These are phyloP conservation scores for Talaromyces sp. DNA, from an alignment of 2,329 filamentous ascomycete species.

Conservation along the genomic window DNA sequence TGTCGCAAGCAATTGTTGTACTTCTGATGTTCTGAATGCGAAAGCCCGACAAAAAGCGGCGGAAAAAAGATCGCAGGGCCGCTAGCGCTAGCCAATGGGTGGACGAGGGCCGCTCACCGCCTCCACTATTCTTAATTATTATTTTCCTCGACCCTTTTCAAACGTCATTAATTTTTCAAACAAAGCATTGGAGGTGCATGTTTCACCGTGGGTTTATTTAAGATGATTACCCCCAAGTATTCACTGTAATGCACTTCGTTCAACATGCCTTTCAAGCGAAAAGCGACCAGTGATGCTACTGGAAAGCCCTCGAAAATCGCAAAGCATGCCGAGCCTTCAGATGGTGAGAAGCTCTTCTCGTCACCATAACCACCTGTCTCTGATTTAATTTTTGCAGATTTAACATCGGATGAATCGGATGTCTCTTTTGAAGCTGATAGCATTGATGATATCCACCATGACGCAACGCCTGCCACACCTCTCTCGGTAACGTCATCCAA, in stretches of 20 bases:
- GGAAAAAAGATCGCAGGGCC: slow-evolving; percentile 8
- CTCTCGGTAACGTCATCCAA: slow-evolving; percentile 44
- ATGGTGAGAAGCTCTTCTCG: slow-evolving; percentile 15
- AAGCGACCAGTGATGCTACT: slow-evolving; percentile 22
- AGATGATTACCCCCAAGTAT: background rate
- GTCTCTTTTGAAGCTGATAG: slow-evolving; percentile 6
- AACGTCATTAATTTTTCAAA: background rate
- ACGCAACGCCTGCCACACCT: slow-evolving; percentile 48
- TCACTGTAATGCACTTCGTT: background rate
- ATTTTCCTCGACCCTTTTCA: slow-evolving; percentile 15
- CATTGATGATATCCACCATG: slow-evolving; percentile 12
- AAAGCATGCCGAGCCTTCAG: slow-evolving; percentile 20
- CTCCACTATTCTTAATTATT: slow-evolving; percentile 25
- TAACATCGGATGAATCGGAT: background rate
- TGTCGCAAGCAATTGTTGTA: background rate
- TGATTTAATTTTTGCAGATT: background rate
- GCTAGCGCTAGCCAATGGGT: slow-evolving; percentile 4
- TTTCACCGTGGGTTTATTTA: background rate
- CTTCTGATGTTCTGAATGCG: background rate
- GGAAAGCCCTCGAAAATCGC: slow-evolving; percentile 27
- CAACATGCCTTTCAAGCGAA: slow-evolving; percentile 33
- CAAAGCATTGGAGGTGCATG: background rate
- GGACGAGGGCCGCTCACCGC: slow-evolving; percentile 22
- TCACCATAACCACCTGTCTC: background rate
- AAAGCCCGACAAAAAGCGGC: background rate